Evolutionary conservation across 495 filamentous ascomycete genomes (phyloP).

Genomic region (Hyaloscypha bicolor): DNA sequence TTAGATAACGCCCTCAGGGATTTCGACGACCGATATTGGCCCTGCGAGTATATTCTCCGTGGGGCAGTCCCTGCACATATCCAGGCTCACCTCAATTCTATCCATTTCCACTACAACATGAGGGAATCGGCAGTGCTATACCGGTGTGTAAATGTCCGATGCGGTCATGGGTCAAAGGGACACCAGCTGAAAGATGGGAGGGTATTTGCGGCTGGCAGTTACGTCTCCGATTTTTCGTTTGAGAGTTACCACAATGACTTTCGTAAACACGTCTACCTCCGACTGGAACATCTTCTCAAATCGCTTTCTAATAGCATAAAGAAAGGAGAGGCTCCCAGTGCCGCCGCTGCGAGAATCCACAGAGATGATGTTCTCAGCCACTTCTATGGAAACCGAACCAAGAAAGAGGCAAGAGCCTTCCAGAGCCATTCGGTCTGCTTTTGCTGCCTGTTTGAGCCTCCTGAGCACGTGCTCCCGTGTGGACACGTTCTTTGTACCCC

Average conservation of each 20-base stretch:
- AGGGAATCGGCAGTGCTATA: too few species aligned
- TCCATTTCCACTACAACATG: too few species aligned
- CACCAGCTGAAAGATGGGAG: constrained; percentile 52
- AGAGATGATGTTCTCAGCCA: constrained; percentile 23
- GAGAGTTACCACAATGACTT: constrained; percentile 27
- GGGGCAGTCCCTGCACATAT: too few species aligned
- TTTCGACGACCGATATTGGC: constrained; percentile 50
- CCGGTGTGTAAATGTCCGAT: constrained; percentile 46
- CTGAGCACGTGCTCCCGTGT: constrained; percentile 57
- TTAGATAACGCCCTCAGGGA: constrained; percentile 46
- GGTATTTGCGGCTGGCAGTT: constrained; percentile 47
- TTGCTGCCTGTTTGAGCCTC: constrained; percentile 53
- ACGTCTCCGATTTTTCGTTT: constrained; percentile 47
- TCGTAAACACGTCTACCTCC: constrained; percentile 29
- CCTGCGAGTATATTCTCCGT: constrained; percentile 46
- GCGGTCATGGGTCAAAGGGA: constrained; percentile 47
- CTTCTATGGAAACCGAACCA: too few species aligned
- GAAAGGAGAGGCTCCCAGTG: constrained; percentile 12
- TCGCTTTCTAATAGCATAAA: neutral
- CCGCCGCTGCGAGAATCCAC: constrained; percentile 1
- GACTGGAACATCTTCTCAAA: constrained; percentile 1
- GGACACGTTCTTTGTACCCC: constrained; percentile 59
- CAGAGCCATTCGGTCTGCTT: constrained; percentile 49
- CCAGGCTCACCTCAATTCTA: too few species aligned
- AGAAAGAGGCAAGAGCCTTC: too few species aligned